Base-by-base conservation (phyloP, 2,329 filamentous ascomycete genomes). In the Cadophora sp. region DNA sequence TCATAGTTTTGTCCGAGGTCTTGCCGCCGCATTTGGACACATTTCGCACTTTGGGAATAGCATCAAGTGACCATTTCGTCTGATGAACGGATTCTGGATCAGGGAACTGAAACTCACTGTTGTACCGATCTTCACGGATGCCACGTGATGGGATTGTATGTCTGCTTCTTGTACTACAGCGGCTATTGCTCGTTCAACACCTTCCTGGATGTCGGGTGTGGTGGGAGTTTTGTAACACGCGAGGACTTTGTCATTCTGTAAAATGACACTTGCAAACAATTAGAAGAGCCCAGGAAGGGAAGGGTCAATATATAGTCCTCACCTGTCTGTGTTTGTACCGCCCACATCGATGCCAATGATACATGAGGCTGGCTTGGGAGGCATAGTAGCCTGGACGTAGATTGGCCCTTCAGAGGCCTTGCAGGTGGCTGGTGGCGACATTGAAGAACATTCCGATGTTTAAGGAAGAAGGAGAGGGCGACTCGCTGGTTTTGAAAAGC, bases 261-360 rank as follows among this genome's bases (percentile, higher is more conserved):
- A 65, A 30, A 75, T 68, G n/a, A 71, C 69, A 64, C 69, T 71
- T 36, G 20, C 22, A 43, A 2, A 53, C 18, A 24, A 41, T 66
- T 22, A 63, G 60, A 50, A 58, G 22, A 8, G 11, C 22, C 16
- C 43, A 27, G 13, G 18, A 30, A 27, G 13, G 18, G 20, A 45
- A 18, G 41, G 8, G 50, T 5, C 16, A 8, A 45, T 3, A 27
- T 18, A 22, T n/a, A 53, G 6, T 30, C 47, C 60, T 65, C 30
- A 70, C 69, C 72, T 66, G 59, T 73, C 87, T 4, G 85, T 86
- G 0, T 86, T 89, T 0, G 87, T 89, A 18, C 87, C 87, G 8
- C 87, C 87, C 33, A 89, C 82, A 70, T 89, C 87, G 1, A 88
- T 73, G 20, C 75, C 75, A 50, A 76, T 75, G 4, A 75, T 71